Conservation (phyloP, 768 basidiomycete genomes). For the Termitomyces sp. region DNA sequence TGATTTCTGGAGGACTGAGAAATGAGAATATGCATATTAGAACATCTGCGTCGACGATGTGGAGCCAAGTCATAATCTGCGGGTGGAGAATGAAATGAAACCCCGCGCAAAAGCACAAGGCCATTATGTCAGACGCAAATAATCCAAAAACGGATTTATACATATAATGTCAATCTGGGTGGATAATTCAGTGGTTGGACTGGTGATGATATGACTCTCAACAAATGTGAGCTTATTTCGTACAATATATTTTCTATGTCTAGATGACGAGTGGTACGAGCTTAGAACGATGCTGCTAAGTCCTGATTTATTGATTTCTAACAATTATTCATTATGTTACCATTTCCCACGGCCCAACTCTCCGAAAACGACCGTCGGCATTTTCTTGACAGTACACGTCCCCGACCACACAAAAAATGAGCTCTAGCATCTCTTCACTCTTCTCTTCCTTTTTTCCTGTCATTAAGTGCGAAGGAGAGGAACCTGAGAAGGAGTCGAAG, state of each 20-base stretch:
- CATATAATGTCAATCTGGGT: no score
- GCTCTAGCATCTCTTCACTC: conserved; percentile 33
- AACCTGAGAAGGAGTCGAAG: conserved; percentile 49
- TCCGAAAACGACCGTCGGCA: conserved; percentile 11
- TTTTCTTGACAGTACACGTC: conserved; percentile 3
- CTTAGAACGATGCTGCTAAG: not conserved
- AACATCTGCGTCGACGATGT: conserved; percentile 21
- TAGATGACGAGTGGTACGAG: no score
- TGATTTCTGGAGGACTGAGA: conserved; percentile 31
- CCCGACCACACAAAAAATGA: conserved; percentile 22
- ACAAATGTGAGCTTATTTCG: no score
- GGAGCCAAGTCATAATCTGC: not conserved
- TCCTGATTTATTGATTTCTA: not conserved
- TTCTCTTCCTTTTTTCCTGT: conserved; percentile 41
- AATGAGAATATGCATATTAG: conserved; percentile 26
- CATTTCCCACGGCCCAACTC: conserved; percentile 8
- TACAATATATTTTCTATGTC: no score
- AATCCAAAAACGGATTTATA: not conserved
- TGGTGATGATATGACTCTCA: no score
- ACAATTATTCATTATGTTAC: not conserved
- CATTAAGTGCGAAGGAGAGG: conserved; percentile 38
- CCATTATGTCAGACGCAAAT: not conserved
- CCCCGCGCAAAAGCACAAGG: no score
- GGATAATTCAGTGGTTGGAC: no score
- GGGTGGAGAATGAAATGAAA: no score